Conservation (phyloP, 1,139 yeast genomes). For the Geotrichum carabidarum region DNA sequence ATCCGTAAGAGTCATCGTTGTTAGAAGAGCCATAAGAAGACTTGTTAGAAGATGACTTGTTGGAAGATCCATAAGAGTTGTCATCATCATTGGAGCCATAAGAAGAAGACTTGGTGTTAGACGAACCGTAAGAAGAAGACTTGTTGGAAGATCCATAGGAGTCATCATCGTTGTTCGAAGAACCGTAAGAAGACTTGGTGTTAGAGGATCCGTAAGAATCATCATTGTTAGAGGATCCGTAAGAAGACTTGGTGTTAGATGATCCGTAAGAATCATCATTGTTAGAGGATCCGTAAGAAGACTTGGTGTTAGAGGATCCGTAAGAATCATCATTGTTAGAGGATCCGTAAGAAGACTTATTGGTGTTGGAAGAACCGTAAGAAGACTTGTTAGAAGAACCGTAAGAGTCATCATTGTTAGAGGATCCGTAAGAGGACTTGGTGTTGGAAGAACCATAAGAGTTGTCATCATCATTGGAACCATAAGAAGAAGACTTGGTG, state of each 20-base stretch:
- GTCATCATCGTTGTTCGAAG: conserved; percentile 6
- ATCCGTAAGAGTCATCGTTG: conserved; percentile 31
- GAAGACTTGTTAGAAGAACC: conserved; percentile 18
- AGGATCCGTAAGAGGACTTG: conserved; percentile 16
- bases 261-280: conserved; percentile 23
- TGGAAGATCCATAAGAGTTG: not conserved
- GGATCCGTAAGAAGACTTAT: conserved; percentile 9
- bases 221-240: conserved; percentile 27
- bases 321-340: not conserved
- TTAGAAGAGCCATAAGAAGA: conserved; percentile 13
- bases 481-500: conserved; percentile 19
- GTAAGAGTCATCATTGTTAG: conserved; percentile 19
- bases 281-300: conserved; percentile 29
- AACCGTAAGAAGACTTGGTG: conserved; percentile 15
- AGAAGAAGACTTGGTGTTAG: not conserved
- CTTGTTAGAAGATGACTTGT: conserved; percentile 15
- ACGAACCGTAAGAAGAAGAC: conserved; percentile 6
- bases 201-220: conserved; percentile 21
- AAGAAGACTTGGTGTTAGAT: conserved; percentile 22
- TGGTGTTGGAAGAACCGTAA: conserved; percentile 10
- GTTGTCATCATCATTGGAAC: conserved; percentile 9
- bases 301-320: conserved; percentile 12
- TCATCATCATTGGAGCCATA: not conserved
- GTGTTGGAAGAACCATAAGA: conserved; percentile 12
- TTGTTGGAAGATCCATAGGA: conserved; percentile 22